Conservation (phyloP, 192 early-diverging fungal genomes). For the Helicostylum pulchrum region DNA sequence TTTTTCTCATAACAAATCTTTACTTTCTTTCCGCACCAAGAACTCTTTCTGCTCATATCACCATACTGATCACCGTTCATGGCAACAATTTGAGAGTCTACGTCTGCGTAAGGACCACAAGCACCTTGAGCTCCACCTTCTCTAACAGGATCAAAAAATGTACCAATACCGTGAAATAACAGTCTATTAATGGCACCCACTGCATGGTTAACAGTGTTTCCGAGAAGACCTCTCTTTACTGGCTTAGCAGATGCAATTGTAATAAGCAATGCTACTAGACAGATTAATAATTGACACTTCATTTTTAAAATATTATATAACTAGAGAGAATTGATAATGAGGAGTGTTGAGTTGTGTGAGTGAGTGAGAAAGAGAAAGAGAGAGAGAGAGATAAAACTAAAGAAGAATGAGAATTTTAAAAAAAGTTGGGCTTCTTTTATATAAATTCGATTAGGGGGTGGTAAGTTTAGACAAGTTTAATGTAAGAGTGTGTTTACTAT, state of each 20-base stretch:
- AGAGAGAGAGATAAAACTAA: background rate
- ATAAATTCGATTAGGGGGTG: background rate
- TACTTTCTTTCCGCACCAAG: conserved; percentile 35
- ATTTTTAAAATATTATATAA: background rate
- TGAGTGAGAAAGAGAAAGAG: too few relatives aligned
- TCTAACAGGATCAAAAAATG: conserved; percentile 40
- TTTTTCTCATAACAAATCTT: conserved; percentile 33
- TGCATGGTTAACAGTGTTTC: background rate
- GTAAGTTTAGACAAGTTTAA: background rate
- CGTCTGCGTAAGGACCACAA: conserved; percentile 21
- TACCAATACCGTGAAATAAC: conserved; percentile 30
- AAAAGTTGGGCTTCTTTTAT: background rate
- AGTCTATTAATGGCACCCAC: background rate
- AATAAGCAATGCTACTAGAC: conserved; percentile 1
- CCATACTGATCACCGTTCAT: conserved; percentile 42
- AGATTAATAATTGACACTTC: conserved; percentile 12
- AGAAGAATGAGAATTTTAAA: background rate
- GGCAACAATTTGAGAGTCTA: conserved; percentile 19
- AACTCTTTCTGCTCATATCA: conserved; percentile 28
- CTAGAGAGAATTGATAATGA: background rate
- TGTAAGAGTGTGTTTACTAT: background rate
- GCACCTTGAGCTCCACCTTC: conserved; percentile 27
- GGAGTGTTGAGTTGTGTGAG: too few relatives aligned
- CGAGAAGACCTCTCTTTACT: conserved; percentile 10
- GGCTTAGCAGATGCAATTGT: conserved; percentile 2